These are phyloP conservation scores for Teunomyces kruisii DNA, from an alignment of 805 yeast species.

Conservation along the genomic window DNA sequence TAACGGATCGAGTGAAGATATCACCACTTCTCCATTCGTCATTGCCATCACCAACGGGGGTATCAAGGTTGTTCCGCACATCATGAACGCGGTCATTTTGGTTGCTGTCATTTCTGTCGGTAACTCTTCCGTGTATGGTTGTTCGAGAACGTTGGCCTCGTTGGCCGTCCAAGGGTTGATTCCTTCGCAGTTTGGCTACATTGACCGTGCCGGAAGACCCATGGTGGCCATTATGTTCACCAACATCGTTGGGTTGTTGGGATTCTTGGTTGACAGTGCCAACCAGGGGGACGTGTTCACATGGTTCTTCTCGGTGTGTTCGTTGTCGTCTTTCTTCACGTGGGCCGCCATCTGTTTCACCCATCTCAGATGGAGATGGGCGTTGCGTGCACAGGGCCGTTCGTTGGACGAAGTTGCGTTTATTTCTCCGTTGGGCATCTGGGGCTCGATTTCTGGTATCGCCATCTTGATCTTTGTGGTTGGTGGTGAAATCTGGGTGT, in stretches of 20 bases:
- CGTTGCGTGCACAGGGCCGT: slow-evolving; percentile 33
- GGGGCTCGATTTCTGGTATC: slow-evolving; percentile 36
- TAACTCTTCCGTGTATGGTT: slow-evolving; percentile 72
- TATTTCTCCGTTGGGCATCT: slow-evolving; percentile 33
- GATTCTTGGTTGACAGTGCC: slow-evolving; percentile 35
- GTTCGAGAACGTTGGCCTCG: slow-evolving; percentile 67
- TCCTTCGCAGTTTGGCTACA: slow-evolving; percentile 46
- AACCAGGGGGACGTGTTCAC: slow-evolving; percentile 34
- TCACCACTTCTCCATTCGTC: slow-evolving; percentile 73
- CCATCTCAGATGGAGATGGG: slow-evolving; percentile 43
- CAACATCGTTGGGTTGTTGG: slow-evolving; percentile 36
- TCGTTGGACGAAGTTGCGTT: slow-evolving; percentile 35
- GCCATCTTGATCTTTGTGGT: slow-evolving; percentile 32
- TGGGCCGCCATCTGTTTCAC: slow-evolving; percentile 43
- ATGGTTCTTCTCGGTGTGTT: slow-evolving; percentile 43
- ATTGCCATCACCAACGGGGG: slow-evolving; percentile 65
- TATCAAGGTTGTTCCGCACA: slow-evolving; percentile 63
- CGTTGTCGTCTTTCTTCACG: slow-evolving; percentile 41
- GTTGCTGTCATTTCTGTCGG: slow-evolving; percentile 75
- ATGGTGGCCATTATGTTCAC: slow-evolving; percentile 35
- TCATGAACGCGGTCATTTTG: slow-evolving; percentile 73
- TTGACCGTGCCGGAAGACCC: slow-evolving; percentile 44
- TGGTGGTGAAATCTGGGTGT: slow-evolving; percentile 38
- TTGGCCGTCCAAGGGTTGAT: slow-evolving; percentile 71
- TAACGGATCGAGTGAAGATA: slow-evolving; percentile 14